A percentile compares a stretch with the other conserved stretches of the same genome.
Evolutionary conservation across 202 grass and related monocot genomes (phyloP).

Genomic region (Carex arenaria): DNA sequence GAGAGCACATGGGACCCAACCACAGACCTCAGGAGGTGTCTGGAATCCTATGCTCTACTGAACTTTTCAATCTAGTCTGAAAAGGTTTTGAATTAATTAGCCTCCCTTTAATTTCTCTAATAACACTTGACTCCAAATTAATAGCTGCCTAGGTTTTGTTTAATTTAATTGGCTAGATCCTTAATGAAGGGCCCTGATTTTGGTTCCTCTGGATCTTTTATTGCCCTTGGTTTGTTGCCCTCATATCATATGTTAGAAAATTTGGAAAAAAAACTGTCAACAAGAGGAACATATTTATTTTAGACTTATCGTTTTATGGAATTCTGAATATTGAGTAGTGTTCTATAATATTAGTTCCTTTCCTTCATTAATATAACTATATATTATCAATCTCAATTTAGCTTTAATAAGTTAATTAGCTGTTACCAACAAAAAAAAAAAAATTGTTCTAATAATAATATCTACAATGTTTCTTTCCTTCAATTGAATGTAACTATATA

Average conservation of each 20-base stretch:
- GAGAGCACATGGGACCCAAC: conserved; percentile 22
- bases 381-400: background rate
- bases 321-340: background rate
- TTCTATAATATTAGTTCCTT: background rate
- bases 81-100: background rate
- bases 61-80: background rate
- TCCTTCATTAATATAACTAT: background rate
- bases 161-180: background rate
- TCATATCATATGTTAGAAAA: background rate
- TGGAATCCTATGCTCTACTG: conserved; percentile 17
- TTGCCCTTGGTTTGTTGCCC: background rate
- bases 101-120: background rate
- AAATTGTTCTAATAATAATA: background rate
- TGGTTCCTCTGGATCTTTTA: background rate
- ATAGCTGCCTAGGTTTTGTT: background rate
- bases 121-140: background rate
- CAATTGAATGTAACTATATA: background rate
- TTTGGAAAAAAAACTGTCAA: background rate
- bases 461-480: background rate
- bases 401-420: background rate
- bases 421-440: background rate
- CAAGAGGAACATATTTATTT: background rate
- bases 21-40: background rate
- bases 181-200: conserved; percentile 12
- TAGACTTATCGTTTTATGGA: background rate